These are phyloP conservation scores for Rehmannia glutinosa DNA, from an alignment of 257 asterid genomes.

Conservation along the genomic window DNA sequence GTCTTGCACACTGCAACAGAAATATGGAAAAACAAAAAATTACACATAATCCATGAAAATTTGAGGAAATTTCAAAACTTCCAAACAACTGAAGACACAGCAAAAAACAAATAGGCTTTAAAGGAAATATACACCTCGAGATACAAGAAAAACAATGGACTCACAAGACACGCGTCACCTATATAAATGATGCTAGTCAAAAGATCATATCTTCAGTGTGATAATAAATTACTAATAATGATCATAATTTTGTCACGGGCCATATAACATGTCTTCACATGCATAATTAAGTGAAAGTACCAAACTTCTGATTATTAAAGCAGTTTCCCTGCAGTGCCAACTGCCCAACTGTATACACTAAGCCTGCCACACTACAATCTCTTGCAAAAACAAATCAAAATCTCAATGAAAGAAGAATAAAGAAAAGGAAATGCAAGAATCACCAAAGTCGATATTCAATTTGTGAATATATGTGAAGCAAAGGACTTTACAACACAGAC, in stretches of 20 bases:
- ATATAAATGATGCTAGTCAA: too few species aligned
- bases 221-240: too few species aligned
- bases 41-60: constrained; percentile 5
- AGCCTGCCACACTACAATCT: not conserved
- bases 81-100: not conserved
- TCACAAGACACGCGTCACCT: not conserved
- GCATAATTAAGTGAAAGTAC: not conserved
- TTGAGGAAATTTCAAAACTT: not conserved
- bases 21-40: not conserved
- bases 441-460: not conserved
- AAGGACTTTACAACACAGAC: not conserved
- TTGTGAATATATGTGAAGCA: not conserved
- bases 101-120: not conserved
- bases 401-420: not conserved
- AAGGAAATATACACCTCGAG: not conserved
- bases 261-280: not conserved
- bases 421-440: not conserved
- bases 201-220: too few species aligned
- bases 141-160: too few species aligned
- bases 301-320: not conserved
- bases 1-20: constrained; percentile 96
- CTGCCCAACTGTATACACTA: not conserved
- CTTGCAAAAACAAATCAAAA: not conserved
- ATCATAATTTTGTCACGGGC: not conserved
- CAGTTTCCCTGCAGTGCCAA: not conserved